Evolutionary conservation across 2,329 filamentous ascomycete species (phyloP), one percentile per base, ranked within the genome.

Genomic region (Fusarium mundagurra): DNA sequence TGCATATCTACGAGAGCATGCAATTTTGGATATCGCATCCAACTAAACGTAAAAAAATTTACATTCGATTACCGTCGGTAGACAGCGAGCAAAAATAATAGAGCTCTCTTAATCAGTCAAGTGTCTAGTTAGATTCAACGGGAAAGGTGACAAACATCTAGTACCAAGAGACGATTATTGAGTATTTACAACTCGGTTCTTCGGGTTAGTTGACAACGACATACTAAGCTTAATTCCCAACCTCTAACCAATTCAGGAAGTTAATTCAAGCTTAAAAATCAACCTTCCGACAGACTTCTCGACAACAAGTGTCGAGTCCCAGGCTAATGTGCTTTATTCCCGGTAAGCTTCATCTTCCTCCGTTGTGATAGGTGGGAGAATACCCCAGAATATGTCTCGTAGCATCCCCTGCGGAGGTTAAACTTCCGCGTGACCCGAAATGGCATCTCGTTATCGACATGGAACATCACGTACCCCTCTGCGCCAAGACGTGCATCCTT

Each of bases 391-490:
- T n/a, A 39, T 45, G 36, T 12, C 27, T 36, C 13, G 9, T n/a
- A 10, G 14, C 41, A 9, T 36, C 24, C 44, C 43, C 17, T 17
- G 24, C 67, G 67, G 67, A 70, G 53, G 60, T 60, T 22, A 48
- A 39, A 70, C 67, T 50, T 70, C 67, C 67, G 67, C 27, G 38
- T 39, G 31, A 8, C 67, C 66, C 36, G 45, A 65, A 59, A 9
- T 55, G 67, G 67, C 27, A 71, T 66, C 33, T 53, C 53, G 38
- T 8, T 58, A 48, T 44, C 7, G 11, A 7, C 18, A 39, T 60
- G 41, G 5, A 48, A 54, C 51, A 24, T 18, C 18, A 27, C 45
- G 29, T 53, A 57, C 54, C 57, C 57, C 48, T 63, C 58, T 27
- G 13, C 17, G 60, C 66, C 60, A 70, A 70, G 60, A 22, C 29